Conservation (phyloP, 305 asterid genomes). For the Plantago rigida region DNA sequence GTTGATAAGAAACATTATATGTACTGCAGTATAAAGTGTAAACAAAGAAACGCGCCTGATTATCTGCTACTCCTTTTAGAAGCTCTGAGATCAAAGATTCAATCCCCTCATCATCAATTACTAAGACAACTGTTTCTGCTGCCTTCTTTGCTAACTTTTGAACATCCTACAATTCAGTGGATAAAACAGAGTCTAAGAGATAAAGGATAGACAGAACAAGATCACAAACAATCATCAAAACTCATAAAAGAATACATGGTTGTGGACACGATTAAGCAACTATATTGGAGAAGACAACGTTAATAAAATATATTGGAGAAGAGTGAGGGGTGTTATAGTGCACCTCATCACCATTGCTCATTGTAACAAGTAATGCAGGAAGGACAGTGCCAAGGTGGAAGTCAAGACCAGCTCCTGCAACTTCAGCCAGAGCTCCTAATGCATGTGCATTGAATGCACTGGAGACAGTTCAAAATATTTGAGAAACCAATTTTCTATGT, state of each 20-base stretch:
- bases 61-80: slow-evolving; percentile 78
- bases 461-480: slow-evolving; percentile 25
- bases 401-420: slow-evolving; percentile 95
- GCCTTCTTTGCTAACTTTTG: slow-evolving; percentile 67
- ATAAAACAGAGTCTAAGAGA: slow-evolving; percentile 14
- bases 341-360: slow-evolving; percentile 73
- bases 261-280: no score
- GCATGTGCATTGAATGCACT: slow-evolving; percentile 98
- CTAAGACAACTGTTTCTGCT: slow-evolving; percentile 90
- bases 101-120: slow-evolving; percentile 83
- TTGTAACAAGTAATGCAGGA: slow-evolving; percentile 78
- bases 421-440: slow-evolving; percentile 93
- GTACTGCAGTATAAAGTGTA: not conserved
- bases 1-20: not conserved
- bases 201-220: slow-evolving; percentile 13
- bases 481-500: slow-evolving; percentile 19
- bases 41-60: slow-evolving; percentile 49
- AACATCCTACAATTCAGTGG: slow-evolving; percentile 44
- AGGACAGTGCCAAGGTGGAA: slow-evolving; percentile 78
- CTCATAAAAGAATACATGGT: not conserved
- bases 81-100: slow-evolving; percentile 78
- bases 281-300: no score
- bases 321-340: slow-evolving; percentile 13
- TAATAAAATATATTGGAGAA: not conserved
- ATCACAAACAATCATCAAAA: slow-evolving; percentile 10